Conservation (phyloP, 1,284 basidiomycete genomes). For the Volvariella surrecta region DNA sequence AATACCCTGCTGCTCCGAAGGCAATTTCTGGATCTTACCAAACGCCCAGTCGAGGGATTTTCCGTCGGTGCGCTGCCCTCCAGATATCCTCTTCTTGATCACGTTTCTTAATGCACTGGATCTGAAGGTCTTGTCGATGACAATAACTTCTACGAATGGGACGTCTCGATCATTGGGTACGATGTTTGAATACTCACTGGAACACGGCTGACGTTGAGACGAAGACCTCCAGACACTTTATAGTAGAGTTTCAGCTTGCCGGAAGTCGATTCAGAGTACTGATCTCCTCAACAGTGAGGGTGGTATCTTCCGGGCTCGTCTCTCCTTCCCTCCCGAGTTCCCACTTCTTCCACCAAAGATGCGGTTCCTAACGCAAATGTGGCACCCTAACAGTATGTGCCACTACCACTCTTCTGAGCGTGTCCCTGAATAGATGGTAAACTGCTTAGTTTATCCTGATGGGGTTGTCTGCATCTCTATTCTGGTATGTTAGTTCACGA, state of each 20-base stretch:
- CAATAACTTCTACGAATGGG: slow-evolving; percentile 90
- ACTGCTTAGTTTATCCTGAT: slow-evolving; percentile 72
- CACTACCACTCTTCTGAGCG: background rate
- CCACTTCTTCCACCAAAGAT: slow-evolving; percentile 93
- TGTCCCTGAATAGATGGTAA: slow-evolving; percentile 9
- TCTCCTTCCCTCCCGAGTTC: slow-evolving; percentile 87
- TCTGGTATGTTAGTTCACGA: slow-evolving; percentile 47
- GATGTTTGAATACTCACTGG: slow-evolving; percentile 18
- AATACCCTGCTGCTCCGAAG: slow-evolving; percentile 72
- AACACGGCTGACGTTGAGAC: slow-evolving; percentile 12
- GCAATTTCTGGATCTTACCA: slow-evolving; percentile 81
- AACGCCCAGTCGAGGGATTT: slow-evolving; percentile 88
- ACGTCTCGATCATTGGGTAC: slow-evolving; percentile 87
- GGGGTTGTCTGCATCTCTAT: slow-evolving; percentile 96
- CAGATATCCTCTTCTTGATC: slow-evolving; percentile 12
- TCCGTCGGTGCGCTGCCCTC: slow-evolving; percentile 63
- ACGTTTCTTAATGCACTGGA: slow-evolving; percentile 15
- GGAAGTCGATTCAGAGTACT: background rate
- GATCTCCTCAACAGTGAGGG: slow-evolving; percentile 58
- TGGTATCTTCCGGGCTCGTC: slow-evolving; percentile 83
- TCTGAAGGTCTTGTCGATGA: slow-evolving; percentile 82
- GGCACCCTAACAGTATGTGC: slow-evolving; percentile 92
- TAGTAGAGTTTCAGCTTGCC: slow-evolving; percentile 47
- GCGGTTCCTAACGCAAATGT: slow-evolving; percentile 94
- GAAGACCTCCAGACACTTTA: slow-evolving; percentile 80